These are phyloP conservation scores for Penicillium waksmanii DNA, from an alignment of 495 filamentous ascomycete genomes.

Conservation along the genomic window DNA sequence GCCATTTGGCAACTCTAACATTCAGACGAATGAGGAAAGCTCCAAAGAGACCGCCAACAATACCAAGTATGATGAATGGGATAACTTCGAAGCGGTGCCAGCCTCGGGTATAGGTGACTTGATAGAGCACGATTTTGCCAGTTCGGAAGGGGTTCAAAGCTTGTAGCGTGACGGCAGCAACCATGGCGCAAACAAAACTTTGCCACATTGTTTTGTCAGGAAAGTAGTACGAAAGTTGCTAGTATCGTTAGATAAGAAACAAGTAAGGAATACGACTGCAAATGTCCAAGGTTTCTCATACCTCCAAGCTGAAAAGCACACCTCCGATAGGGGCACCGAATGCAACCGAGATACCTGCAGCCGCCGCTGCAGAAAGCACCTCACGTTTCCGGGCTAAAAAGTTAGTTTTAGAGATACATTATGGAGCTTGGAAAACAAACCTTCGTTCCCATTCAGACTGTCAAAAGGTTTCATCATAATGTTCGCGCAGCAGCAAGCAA, in stretches of 20 bases:
- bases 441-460: constrained; percentile 86
- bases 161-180: constrained; percentile 90
- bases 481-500: constrained; percentile 97
- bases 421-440: constrained; percentile 42
- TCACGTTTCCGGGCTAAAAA: constrained; percentile 87
- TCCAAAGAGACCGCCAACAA: constrained; percentile 89
- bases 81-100: constrained; percentile 97
- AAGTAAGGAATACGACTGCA: background rate
- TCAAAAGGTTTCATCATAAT: constrained; percentile 90
- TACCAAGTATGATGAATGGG: constrained; percentile 84
- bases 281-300: constrained; percentile 34
- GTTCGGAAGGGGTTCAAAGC: constrained; percentile 93
- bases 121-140: constrained; percentile 94
- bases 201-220: constrained; percentile 99
- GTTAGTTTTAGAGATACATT: constrained; percentile 8
- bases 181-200: constrained; percentile 98
- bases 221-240: constrained; percentile 97
- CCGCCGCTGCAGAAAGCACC: constrained; percentile 90
- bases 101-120: constrained; percentile 87
- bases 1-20: constrained; percentile 83
- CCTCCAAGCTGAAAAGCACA: constrained; percentile 89
- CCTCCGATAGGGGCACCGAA: constrained; percentile 97
- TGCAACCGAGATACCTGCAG: constrained; percentile 93
- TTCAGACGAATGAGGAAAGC: constrained; percentile 94
- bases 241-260: background rate